A percentile compares a stretch with the other conserved stretches of the same genome.
Evolutionary conservation across 75 land plant genomes (phyloP).

Genomic region (Cunninghamia lanceolata): DNA sequence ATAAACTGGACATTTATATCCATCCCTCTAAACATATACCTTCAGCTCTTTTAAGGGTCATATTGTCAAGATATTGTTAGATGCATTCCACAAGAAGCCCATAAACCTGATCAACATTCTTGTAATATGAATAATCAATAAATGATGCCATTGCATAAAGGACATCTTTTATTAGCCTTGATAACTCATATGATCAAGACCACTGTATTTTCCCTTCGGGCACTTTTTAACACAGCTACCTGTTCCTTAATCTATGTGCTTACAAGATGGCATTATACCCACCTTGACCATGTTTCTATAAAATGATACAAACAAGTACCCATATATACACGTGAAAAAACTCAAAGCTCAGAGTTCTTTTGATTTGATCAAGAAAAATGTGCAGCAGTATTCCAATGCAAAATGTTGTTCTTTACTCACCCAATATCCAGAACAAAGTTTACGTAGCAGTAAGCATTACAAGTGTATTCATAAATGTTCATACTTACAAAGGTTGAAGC

Average conservation of each 20-base stretch:
- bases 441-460: background rate
- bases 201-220: background rate
- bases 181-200: background rate
- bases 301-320: background rate
- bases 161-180: background rate
- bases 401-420: background rate
- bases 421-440: background rate
- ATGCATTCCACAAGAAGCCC: background rate
- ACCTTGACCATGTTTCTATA: background rate
- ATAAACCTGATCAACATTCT: background rate
- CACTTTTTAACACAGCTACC: background rate
- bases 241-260: background rate
- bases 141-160: background rate
- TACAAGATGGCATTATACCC: background rate
- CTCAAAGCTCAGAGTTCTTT: background rate
- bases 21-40: background rate
- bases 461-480: background rate
- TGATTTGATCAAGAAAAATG: background rate
- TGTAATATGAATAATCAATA: background rate
- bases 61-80: background rate
- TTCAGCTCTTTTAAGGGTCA: background rate
- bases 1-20: background rate
- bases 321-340: background rate
- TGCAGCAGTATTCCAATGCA: background rate
- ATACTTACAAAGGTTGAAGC: slow-evolving; percentile 42